Percentiles rank a stretch among this genome's conserved stretches.
phyloP scores from a whole-genome alignment of 345 rosid species.

The Citrus hindsii region DNA sequence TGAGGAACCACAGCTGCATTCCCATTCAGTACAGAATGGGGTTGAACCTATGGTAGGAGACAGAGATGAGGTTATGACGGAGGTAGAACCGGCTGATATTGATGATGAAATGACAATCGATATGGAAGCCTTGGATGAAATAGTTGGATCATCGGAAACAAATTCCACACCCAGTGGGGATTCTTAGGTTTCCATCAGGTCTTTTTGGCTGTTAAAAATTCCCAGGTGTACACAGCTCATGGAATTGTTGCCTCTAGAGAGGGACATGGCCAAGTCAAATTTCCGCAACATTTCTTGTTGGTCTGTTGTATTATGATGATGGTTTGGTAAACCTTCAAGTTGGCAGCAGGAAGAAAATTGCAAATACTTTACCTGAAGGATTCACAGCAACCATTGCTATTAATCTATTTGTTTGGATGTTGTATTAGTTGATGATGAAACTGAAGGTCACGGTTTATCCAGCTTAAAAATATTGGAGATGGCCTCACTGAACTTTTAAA shows the following conservation, averaged over 20 bases:
- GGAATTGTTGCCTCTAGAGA: background rate
- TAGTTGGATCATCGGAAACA: slow-evolving; percentile 47
- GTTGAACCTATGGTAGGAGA: slow-evolving; percentile 55
- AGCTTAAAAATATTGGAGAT: background rate
- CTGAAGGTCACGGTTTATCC: too few relatives aligned
- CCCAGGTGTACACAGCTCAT: background rate
- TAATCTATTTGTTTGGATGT: background rate
- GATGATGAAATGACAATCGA: slow-evolving; percentile 66
- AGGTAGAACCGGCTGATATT: slow-evolving; percentile 63
- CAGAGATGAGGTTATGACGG: slow-evolving; percentile 70
- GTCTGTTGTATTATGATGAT: background rate
- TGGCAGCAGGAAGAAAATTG: background rate
- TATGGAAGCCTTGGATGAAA: slow-evolving; percentile 60
- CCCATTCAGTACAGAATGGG: slow-evolving; percentile 50
- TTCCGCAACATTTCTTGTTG: background rate
- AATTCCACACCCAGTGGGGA: slow-evolving; percentile 34
- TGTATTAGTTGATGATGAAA: background rate
- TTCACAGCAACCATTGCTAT: background rate
- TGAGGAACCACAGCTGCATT: slow-evolving; percentile 25
- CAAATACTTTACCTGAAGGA: background rate
- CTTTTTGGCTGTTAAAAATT: background rate
- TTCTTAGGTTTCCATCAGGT: slow-evolving; percentile 27
- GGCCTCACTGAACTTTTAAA: background rate
- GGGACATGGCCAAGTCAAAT: background rate
- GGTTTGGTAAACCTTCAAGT: background rate